Percentiles rank a stretch among this genome's conserved stretches.
Evolutionary conservation across 441 rosid species (phyloP).

Genomic region (Pelargonium cotyledonis): DNA sequence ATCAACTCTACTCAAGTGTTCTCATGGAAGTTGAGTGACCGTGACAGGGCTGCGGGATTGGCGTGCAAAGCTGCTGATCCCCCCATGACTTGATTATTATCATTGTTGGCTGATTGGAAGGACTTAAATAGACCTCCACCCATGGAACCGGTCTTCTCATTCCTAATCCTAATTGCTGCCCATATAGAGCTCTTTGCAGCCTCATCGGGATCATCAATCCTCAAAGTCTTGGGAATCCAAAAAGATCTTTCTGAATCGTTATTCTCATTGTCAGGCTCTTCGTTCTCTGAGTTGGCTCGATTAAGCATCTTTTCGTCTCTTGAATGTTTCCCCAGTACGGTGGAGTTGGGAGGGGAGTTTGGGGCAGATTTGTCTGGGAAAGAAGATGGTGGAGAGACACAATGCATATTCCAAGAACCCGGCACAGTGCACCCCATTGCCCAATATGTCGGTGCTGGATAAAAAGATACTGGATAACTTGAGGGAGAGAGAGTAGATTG

Average conservation of each 20-base stretch:
- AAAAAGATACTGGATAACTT: slow-evolving; percentile 30
- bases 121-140: slow-evolving; percentile 4
- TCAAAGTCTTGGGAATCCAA: slow-evolving; percentile 21
- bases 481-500: slow-evolving; percentile 13
- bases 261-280: neutral
- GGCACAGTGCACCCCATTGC: too few relatives aligned
- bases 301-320: slow-evolving; percentile 30
- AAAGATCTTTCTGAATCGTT: slow-evolving; percentile 23
- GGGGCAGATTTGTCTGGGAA: slow-evolving; percentile 2
- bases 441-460: slow-evolving; percentile 12
- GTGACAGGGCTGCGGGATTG: slow-evolving; percentile 55
- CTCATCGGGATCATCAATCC: slow-evolving; percentile 26
- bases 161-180: slow-evolving; percentile 16
- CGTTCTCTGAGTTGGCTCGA: neutral
- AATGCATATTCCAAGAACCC: too few relatives aligned
- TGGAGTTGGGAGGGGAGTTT: slow-evolving; percentile 11
- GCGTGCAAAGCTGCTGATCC: slow-evolving; percentile 35
- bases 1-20: neutral
- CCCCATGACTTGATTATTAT: slow-evolving; percentile 31
- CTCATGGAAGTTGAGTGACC: slow-evolving; percentile 48
- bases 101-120: slow-evolving; percentile 25
- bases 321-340: slow-evolving; percentile 35
- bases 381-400: too few relatives aligned
- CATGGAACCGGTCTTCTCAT: slow-evolving; percentile 31
- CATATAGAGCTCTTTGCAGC: slow-evolving; percentile 31